phyloP scores from a whole-genome alignment of 2,329 filamentous ascomycete genomes.

The Calycina herbarum region DNA sequence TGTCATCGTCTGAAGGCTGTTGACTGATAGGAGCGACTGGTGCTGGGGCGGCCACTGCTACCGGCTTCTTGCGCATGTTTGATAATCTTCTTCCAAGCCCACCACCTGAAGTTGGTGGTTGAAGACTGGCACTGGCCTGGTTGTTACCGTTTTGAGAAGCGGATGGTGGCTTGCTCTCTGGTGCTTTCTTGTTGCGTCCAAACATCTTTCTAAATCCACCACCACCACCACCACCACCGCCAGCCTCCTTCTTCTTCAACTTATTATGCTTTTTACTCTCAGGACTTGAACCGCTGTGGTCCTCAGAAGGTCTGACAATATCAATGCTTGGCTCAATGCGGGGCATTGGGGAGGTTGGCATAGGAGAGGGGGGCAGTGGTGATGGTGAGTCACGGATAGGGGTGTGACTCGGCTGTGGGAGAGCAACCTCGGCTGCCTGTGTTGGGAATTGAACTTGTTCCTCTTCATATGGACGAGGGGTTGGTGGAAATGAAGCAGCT shows the following conservation, averaged over 20 bases:
- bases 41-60: slow-evolving; percentile 19
- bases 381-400: slow-evolving; percentile 16
- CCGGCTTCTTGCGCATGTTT: slow-evolving; percentile 41
- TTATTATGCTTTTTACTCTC: slow-evolving; percentile 53
- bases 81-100: slow-evolving; percentile 43
- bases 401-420: slow-evolving; percentile 30
- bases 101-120: slow-evolving; percentile 30
- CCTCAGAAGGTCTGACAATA: slow-evolving; percentile 27
- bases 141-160: slow-evolving; percentile 52
- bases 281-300: slow-evolving; percentile 40
- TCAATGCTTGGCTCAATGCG: slow-evolving; percentile 27
- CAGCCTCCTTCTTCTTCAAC: slow-evolving; percentile 51
- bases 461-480: slow-evolving; percentile 25
- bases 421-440: slow-evolving; percentile 36
- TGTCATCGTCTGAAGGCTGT: slow-evolving; percentile 31
- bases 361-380: slow-evolving; percentile 10
- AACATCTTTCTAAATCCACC: slow-evolving; percentile 66
- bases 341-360: slow-evolving; percentile 10
- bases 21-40: slow-evolving; percentile 29
- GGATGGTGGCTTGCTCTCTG: slow-evolving; percentile 53
- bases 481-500: slow-evolving; percentile 27
- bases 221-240: slow-evolving; percentile 45
- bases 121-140: slow-evolving; percentile 27
- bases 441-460: slow-evolving; percentile 35
- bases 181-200: slow-evolving; percentile 60